Evolutionary conservation across 805 yeast genomes (phyloP).

Genomic region (Yarrowia phangngaensis): DNA sequence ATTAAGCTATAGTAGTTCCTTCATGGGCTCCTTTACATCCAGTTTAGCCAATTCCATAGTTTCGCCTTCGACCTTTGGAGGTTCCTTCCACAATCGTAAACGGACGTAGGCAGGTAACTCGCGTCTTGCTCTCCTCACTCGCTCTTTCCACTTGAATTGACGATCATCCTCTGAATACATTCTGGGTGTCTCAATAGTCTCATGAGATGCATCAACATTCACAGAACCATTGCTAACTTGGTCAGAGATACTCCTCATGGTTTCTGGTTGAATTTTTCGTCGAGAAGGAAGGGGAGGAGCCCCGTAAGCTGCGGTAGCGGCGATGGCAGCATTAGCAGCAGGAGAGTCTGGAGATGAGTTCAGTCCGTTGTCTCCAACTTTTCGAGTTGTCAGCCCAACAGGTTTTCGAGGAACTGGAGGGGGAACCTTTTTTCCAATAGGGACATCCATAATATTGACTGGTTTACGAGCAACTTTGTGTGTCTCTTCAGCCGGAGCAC

Average conservation of each 20-base stretch:
- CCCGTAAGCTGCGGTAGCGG: constrained; percentile 28
- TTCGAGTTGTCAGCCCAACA: constrained; percentile 28
- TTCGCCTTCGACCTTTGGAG: constrained; percentile 43
- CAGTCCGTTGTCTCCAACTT: background rate
- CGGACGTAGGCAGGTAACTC: constrained; percentile 43
- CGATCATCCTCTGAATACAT: constrained; percentile 42
- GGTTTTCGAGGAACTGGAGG: constrained; percentile 38
- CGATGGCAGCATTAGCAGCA: constrained; percentile 36
- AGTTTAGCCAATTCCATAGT: constrained; percentile 30
- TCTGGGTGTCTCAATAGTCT: constrained; percentile 33
- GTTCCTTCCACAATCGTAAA: constrained; percentile 46
- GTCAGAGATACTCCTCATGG: constrained; percentile 32
- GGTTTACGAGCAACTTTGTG: constrained; percentile 11
- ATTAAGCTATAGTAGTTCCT: constrained; percentile 1
- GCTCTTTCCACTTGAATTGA: constrained; percentile 55
- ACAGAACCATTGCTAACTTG: constrained; percentile 14
- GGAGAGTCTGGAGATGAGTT: background rate
- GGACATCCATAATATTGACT: constrained; percentile 21
- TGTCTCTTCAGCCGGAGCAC: constrained; percentile 8
- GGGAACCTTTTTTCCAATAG: constrained; percentile 15
- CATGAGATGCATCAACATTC: constrained; percentile 34
- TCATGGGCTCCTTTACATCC: background rate
- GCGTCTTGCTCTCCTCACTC: constrained; percentile 46
- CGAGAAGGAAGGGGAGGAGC: constrained; percentile 27
- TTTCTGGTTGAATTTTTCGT: constrained; percentile 34